phyloP scores from a whole-genome alignment of 768 basidiomycete species.

The Pulveroboletus sp. region DNA sequence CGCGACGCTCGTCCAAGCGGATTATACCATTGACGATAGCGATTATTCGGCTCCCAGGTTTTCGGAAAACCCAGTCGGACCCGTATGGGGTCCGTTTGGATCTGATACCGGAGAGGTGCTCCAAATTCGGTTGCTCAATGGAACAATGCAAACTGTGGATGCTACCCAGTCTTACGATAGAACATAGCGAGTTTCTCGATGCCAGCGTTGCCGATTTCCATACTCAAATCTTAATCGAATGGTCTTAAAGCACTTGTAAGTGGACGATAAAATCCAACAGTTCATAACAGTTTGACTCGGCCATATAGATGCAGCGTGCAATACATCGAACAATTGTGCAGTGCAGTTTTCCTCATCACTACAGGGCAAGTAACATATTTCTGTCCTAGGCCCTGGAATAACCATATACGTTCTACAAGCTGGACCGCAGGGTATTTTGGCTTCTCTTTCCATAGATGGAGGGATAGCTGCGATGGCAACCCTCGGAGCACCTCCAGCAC shows the following conservation, averaged over 20 bases:
- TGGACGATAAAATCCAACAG: neutral
- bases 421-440: constrained; percentile 25
- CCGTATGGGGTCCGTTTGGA: constrained; percentile 26
- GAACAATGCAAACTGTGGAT: constrained; percentile 23
- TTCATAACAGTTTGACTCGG: neutral
- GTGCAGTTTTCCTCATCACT: constrained; percentile 22
- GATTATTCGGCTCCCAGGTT: constrained; percentile 23
- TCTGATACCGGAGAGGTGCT: constrained; percentile 20
- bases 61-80: constrained; percentile 27
- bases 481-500: constrained; percentile 20
- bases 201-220: neutral
- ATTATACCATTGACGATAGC: constrained; percentile 28
- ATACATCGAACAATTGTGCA: constrained; percentile 20
- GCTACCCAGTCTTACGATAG: constrained; percentile 22
- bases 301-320: constrained; percentile 22
- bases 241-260: constrained; percentile 23
- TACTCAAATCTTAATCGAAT: constrained; percentile 2
- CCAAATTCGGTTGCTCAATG: constrained; percentile 21
- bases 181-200: constrained; percentile 22
- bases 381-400: constrained; percentile 22
- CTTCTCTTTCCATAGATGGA: constrained; percentile 24
- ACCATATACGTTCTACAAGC: constrained; percentile 29
- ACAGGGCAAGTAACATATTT: neutral
- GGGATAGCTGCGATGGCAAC: constrained; percentile 21
- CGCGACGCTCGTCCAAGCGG: constrained; percentile 12